A percentile compares a stretch with the other conserved stretches of the same genome.
Conservation (phyloP, 2,329 filamentous ascomycete species). For the Penicillium crustosum region DNA sequence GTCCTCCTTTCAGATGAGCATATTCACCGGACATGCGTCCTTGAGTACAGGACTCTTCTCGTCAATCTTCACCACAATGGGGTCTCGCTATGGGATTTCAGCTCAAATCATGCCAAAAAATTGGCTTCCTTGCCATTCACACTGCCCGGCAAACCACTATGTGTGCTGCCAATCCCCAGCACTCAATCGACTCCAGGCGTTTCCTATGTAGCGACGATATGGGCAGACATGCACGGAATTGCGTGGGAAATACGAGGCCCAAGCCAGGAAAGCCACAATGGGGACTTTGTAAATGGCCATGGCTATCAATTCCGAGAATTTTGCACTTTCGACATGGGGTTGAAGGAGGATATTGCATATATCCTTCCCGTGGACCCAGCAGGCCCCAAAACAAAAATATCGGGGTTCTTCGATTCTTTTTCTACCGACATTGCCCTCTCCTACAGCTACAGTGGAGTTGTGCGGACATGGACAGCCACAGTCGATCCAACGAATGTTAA, state of each 20-base stretch:
- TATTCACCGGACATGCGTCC: constrained; percentile 76
- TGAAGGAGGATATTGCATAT: constrained; percentile 54
- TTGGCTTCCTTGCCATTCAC: constrained; percentile 61
- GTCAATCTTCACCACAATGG: constrained; percentile 73
- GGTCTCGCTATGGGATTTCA: constrained; percentile 78
- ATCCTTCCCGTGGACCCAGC: constrained; percentile 84
- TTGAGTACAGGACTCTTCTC: constrained; percentile 75
- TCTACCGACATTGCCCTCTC: constrained; percentile 83
- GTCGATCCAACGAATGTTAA: constrained; percentile 60
- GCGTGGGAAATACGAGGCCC: constrained; percentile 77
- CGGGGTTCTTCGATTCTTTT: constrained; percentile 82
- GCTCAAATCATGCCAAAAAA: constrained; percentile 57
- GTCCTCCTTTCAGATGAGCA: constrained; percentile 66
- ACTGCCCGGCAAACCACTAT: constrained; percentile 70
- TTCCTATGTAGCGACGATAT: constrained; percentile 76
- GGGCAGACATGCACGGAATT: constrained; percentile 72
- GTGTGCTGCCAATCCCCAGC: constrained; percentile 68
- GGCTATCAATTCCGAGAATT: constrained; percentile 62
- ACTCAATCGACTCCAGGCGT: constrained; percentile 59
- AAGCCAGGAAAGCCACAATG: constrained; percentile 28
- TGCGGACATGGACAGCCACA: constrained; percentile 83
- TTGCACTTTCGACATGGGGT: constrained; percentile 67
- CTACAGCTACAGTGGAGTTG: constrained; percentile 70
- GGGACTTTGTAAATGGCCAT: constrained; percentile 29
- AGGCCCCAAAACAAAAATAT: constrained; percentile 67